A percentile compares a stretch with the other conserved stretches of the same genome.
phyloP scores from a whole-genome alignment of 2,329 filamentous ascomycete genomes.

The Colletotrichum sp. region DNA sequence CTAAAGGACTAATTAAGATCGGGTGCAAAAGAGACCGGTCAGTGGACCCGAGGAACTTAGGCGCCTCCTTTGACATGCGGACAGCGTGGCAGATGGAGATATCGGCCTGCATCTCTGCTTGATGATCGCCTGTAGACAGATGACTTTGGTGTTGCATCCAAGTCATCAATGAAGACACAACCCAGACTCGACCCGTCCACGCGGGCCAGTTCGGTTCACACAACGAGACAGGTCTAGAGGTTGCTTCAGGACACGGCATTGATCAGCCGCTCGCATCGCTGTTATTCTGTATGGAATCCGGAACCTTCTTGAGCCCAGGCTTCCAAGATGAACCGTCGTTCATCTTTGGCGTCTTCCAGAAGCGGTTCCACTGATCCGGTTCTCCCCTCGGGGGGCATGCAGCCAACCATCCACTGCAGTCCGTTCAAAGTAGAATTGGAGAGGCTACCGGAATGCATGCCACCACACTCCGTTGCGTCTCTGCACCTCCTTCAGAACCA shows the following conservation, averaged over 20 bases:
- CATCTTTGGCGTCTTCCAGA: background rate
- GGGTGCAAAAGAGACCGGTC: background rate
- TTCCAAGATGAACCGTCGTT: background rate
- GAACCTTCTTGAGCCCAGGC: background rate
- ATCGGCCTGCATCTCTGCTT: background rate
- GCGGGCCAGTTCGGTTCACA: background rate
- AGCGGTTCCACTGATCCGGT: slow-evolving; percentile 11
- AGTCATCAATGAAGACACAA: background rate
- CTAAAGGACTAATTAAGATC: background rate
- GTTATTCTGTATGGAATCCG: background rate
- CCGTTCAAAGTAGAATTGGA: background rate
- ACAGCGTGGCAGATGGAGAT: background rate
- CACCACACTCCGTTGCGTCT: slow-evolving; percentile 7
- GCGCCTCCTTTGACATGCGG: slow-evolving; percentile 7
- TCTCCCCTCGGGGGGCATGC: background rate
- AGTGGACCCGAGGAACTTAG: background rate
- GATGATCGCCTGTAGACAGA: background rate
- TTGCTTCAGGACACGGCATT: background rate
- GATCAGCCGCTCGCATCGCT: background rate
- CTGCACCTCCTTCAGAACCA: too few relatives aligned
- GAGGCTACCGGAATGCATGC: slow-evolving; percentile 6
- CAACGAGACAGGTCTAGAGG: background rate
- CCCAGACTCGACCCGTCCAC: background rate
- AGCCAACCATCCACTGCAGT: slow-evolving; percentile 1
- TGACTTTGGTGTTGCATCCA: background rate